A percentile compares a stretch with the other conserved stretches of the same genome.
These are phyloP conservation scores for Botryosphaeria dothidea DNA, from an alignment of 2,329 filamentous ascomycete species.

Conservation along the genomic window DNA sequence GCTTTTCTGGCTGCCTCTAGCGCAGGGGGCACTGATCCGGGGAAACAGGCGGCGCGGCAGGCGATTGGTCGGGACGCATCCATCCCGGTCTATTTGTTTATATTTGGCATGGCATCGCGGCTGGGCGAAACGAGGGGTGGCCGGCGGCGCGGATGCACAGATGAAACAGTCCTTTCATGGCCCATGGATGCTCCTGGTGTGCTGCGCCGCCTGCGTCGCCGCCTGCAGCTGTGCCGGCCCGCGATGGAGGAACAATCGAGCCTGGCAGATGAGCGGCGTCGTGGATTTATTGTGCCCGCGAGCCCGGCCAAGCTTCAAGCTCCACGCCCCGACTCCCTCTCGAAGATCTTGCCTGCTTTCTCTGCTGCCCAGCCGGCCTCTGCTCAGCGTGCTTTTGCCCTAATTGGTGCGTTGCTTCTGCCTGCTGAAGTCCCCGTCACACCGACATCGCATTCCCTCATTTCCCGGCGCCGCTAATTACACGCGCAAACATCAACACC, in stretches of 20 bases:
- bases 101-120: constrained; percentile 5
- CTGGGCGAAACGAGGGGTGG: constrained; percentile 11
- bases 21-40: neutral
- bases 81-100: neutral
- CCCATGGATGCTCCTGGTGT: neutral
- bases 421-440: neutral
- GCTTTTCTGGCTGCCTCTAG: neutral
- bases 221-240: neutral
- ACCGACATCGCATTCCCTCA: constrained; percentile 16
- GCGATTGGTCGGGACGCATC: neutral
- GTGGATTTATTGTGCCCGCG: constrained; percentile 4
- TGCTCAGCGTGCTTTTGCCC: neutral
- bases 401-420: constrained; percentile 4
- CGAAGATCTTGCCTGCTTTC: constrained; percentile 9
- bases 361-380: neutral
- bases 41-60: neutral
- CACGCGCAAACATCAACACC: neutral
- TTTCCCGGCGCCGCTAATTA: constrained; percentile 1
- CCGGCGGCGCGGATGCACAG: neutral
- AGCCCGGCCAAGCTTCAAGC: constrained; percentile 5
- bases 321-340: neutral
- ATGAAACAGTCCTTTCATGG: neutral
- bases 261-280: neutral
- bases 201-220: constrained; percentile 1
- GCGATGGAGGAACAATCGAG: neutral